Conservation (phyloP, 352 stramenopile genomes). For the Pythium phragmiticola region DNA sequence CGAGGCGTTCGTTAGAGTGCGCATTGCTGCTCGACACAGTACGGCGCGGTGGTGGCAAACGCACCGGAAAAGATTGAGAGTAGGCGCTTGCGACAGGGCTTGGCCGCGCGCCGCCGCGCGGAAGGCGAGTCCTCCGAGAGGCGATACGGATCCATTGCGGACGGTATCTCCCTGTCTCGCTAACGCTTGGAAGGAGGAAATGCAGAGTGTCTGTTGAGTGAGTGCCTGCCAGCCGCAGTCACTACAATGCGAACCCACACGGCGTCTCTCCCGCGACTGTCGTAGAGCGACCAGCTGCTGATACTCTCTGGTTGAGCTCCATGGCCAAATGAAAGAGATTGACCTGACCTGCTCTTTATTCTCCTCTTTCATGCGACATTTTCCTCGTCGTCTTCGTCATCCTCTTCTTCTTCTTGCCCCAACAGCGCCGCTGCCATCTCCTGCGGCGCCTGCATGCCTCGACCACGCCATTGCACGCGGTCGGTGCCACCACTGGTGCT, state of each 20-base stretch:
- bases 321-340: no score
- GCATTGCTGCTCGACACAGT: no score
- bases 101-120: constrained; percentile 6
- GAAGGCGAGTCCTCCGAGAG: constrained; percentile 5
- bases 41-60: neutral
- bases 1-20: neutral
- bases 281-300: no score
- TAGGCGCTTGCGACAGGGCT: constrained; percentile 15
- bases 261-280: no score
- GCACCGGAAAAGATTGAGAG: constrained; percentile 22
- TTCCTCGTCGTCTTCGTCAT: neutral
- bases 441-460: constrained; percentile 12
- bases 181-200: neutral
- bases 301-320: no score
- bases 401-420: neutral
- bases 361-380: constrained; percentile 15
- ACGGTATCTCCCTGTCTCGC: neutral
- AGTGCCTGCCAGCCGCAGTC: no score
- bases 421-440: constrained; percentile 21
- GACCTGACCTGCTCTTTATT: no score
- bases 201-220: neutral
- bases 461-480: constrained; percentile 17
- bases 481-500: neutral
- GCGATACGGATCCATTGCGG: constrained; percentile 22
- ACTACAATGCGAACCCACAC: no score